Percentiles rank a stretch among this genome's conserved stretches.
These are phyloP conservation scores for Diaporthe citri DNA, from an alignment of 2,329 filamentous ascomycete genomes.

Conservation along the genomic window DNA sequence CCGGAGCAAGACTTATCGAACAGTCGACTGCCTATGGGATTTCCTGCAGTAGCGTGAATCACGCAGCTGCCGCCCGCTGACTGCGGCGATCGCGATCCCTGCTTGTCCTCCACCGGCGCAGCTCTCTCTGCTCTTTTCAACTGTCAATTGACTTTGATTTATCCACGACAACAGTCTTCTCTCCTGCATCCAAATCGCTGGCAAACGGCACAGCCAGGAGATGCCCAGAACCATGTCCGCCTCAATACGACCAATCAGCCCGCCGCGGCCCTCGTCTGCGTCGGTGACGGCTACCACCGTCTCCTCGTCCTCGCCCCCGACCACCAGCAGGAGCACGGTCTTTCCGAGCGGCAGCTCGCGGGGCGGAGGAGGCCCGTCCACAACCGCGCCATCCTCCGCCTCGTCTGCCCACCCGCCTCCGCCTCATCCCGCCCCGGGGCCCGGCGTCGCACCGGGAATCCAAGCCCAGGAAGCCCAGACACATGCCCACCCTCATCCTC, in stretches of 20 bases:
- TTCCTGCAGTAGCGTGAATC: constrained; percentile 32
- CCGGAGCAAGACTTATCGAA: not conserved
- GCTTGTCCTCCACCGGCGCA: constrained; percentile 17
- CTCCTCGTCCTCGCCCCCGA: constrained; percentile 37
- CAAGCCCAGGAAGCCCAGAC: constrained; percentile 6
- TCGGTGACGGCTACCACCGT: constrained; percentile 41
- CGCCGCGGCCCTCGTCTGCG: constrained; percentile 38
- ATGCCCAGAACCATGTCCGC: constrained; percentile 37
- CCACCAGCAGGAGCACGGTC: constrained; percentile 36
- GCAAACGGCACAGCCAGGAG: not conserved
- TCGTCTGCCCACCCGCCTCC: constrained; percentile 35
- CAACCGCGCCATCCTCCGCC: constrained; percentile 38
- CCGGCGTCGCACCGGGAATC: constrained; percentile 1
- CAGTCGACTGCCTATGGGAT: not conserved
- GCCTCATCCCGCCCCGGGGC: not conserved
- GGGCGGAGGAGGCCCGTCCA: constrained; percentile 35
- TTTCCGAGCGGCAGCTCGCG: constrained; percentile 33
- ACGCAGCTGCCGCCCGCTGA: constrained; percentile 12
- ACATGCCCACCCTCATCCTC: constrained; percentile 17
- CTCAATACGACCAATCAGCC: constrained; percentile 35
- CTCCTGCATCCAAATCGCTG: not conserved
- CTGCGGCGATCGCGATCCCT: constrained; percentile 14
- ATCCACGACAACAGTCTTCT: not conserved
- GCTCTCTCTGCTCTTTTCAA: not conserved
- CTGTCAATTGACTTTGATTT: not conserved